These are phyloP conservation scores for Cenchrus fungigraminus DNA, from an alignment of 176 grass and related monocot species.

Conservation along the genomic window DNA sequence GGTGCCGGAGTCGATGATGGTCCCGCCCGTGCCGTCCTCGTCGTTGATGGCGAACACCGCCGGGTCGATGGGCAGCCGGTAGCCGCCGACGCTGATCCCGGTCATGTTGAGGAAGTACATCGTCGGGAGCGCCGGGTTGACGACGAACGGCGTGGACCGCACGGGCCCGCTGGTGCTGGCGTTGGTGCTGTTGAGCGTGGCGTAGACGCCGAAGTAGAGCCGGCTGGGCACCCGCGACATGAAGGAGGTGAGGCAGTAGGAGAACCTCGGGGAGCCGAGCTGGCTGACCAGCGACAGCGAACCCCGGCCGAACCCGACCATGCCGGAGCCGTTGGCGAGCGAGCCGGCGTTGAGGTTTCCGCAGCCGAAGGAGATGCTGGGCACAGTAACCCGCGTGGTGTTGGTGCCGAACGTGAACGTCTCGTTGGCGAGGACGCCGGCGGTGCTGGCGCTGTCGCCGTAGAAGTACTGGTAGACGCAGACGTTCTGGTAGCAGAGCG, in stretches of 20 bases:
- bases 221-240: constrained; percentile 49
- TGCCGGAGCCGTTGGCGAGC: constrained; percentile 73
- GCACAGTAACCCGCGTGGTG: constrained; percentile 39
- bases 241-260: constrained; percentile 83
- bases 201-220: constrained; percentile 69
- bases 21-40: constrained; percentile 57
- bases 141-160: constrained; percentile 53
- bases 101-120: constrained; percentile 58
- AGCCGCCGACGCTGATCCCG: constrained; percentile 54
- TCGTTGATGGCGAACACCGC: constrained; percentile 59
- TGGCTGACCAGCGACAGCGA: constrained; percentile 71
- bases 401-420: constrained; percentile 75
- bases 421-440: constrained; percentile 73
- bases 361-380: constrained; percentile 65
- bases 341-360: constrained; percentile 63
- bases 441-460: constrained; percentile 60
- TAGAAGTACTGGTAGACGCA: constrained; percentile 83
- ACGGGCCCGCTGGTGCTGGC: constrained; percentile 25
- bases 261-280: constrained; percentile 52
- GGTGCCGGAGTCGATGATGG: constrained; percentile 60
- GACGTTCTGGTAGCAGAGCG: constrained; percentile 49
- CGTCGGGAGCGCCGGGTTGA: constrained; percentile 58
- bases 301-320: constrained; percentile 80
- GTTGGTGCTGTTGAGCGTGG: constrained; percentile 53
- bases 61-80: constrained; percentile 36